phyloP scores from a whole-genome alignment of 2,329 filamentous ascomycete species.

The Claviceps sp. region DNA sequence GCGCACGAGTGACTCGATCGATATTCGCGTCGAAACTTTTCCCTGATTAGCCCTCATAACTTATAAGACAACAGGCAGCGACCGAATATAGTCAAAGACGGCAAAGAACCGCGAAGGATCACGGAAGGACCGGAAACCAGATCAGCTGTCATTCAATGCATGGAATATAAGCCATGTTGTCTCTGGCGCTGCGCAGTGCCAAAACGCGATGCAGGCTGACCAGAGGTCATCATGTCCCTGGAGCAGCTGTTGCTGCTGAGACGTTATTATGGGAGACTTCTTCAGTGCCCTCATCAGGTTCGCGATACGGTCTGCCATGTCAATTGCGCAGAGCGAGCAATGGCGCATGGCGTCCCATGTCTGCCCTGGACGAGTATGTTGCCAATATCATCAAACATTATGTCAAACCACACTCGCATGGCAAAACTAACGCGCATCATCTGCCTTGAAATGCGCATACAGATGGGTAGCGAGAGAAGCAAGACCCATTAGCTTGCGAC shows the following conservation, averaged over 20 bases:
- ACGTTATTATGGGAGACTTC: neutral
- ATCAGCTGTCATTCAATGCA: conserved; percentile 12
- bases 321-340: conserved; percentile 13
- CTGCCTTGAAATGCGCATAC: conserved; percentile 2
- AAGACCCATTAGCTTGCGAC: conserved; percentile 86
- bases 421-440: conserved; percentile 4
- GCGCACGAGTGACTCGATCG: neutral
- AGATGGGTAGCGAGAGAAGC: conserved; percentile 92
- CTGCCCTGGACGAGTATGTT: conserved; percentile 50
- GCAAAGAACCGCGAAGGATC: neutral
- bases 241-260: conserved; percentile 1
- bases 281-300: neutral
- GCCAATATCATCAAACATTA: neutral
- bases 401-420: neutral
- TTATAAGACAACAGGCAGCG: neutral
- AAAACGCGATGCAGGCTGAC: conserved; percentile 26
- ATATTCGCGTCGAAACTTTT: neutral
- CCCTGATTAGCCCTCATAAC: neutral
- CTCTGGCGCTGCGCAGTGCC: conserved; percentile 32
- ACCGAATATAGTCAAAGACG: neutral
- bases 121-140: neutral
- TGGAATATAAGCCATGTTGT: conserved; percentile 30
- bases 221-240: conserved; percentile 9
- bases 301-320: conserved; percentile 1
- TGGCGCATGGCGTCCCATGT: conserved; percentile 47